phyloP scores from a whole-genome alignment of 768 basidiomycete genomes.

The Suillus sp. region DNA sequence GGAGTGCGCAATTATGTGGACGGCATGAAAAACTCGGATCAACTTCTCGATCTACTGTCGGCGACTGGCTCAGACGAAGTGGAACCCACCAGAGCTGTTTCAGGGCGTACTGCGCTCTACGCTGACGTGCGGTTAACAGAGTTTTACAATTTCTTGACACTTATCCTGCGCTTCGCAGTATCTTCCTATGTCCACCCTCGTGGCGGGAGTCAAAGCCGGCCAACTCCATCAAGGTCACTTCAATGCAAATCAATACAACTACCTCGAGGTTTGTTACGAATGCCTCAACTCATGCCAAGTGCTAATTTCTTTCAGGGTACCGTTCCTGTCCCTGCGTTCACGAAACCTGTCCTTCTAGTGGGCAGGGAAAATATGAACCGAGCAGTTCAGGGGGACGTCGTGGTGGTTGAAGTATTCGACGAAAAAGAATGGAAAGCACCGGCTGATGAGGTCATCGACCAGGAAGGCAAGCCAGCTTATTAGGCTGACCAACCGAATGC shows the following conservation, averaged over 20 bases:
- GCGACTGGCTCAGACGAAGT: constrained; percentile 62
- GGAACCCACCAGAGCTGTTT: constrained; percentile 59
- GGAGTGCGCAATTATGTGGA: constrained; percentile 82
- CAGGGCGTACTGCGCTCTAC: constrained; percentile 64
- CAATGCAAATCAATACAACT: constrained; percentile 94
- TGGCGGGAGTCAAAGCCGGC: constrained; percentile 85
- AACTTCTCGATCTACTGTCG: constrained; percentile 82
- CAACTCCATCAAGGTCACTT: constrained; percentile 91
- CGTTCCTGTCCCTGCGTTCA: constrained; percentile 71
- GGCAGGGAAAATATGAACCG: constrained; percentile 96
- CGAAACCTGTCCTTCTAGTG: constrained; percentile 79
- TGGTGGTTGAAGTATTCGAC: constrained; percentile 85
- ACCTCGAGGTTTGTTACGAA: constrained; percentile 68
- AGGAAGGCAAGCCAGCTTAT: constrained; percentile 62
- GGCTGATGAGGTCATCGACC: constrained; percentile 90
- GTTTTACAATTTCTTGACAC: neutral
- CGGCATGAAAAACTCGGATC: constrained; percentile 60
- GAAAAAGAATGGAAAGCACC: constrained; percentile 92
- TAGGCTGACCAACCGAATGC: constrained; percentile 5
- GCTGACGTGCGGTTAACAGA: constrained; percentile 55
- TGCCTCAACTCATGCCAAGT: neutral
- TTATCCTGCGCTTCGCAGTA: constrained; percentile 53
- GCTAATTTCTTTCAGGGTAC: constrained; percentile 56
- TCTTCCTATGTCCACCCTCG: constrained; percentile 65
- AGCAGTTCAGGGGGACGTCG: constrained; percentile 90